Percentiles rank a stretch among this genome's conserved stretches.
phyloP scores from a whole-genome alignment of 1,284 basidiomycete genomes.

The Porodaedalea pini region DNA sequence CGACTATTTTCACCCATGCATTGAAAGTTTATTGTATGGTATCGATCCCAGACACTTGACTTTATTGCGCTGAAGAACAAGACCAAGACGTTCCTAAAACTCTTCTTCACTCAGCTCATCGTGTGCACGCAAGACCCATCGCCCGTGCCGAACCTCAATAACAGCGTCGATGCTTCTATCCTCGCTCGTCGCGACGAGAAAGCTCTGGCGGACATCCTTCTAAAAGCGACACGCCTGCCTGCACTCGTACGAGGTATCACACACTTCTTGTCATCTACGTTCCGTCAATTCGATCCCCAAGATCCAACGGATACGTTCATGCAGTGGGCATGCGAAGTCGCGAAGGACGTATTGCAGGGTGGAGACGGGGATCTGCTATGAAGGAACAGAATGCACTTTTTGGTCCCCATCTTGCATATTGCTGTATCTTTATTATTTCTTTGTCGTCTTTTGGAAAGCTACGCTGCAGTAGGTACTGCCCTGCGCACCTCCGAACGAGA shows the following conservation, averaged over 20 bases:
- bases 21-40: not conserved
- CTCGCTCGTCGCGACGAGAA: slow-evolving; percentile 48
- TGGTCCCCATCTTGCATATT: not conserved
- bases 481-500: slow-evolving; percentile 72
- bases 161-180: slow-evolving; percentile 39
- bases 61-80: slow-evolving; percentile 70
- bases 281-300: slow-evolving; percentile 37
- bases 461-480: slow-evolving; percentile 72
- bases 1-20: not conserved
- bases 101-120: slow-evolving; percentile 66
- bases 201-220: slow-evolving; percentile 69
- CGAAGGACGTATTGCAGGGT: slow-evolving; percentile 63
- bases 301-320: slow-evolving; percentile 46
- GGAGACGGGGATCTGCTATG: slow-evolving; percentile 24
- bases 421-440: slow-evolving; percentile 11
- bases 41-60: slow-evolving; percentile 68
- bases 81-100: slow-evolving; percentile 63
- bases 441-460: slow-evolving; percentile 56
- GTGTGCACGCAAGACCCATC: slow-evolving; percentile 38
- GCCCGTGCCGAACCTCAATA: slow-evolving; percentile 53
- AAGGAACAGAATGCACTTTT: not conserved
- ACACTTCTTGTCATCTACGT: slow-evolving; percentile 58
- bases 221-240: slow-evolving; percentile 60
- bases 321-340: slow-evolving; percentile 61
- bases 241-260: slow-evolving; percentile 63